Evolutionary conservation across 805 yeast genomes (phyloP).

Genomic region (Starmerella bombi): DNA sequence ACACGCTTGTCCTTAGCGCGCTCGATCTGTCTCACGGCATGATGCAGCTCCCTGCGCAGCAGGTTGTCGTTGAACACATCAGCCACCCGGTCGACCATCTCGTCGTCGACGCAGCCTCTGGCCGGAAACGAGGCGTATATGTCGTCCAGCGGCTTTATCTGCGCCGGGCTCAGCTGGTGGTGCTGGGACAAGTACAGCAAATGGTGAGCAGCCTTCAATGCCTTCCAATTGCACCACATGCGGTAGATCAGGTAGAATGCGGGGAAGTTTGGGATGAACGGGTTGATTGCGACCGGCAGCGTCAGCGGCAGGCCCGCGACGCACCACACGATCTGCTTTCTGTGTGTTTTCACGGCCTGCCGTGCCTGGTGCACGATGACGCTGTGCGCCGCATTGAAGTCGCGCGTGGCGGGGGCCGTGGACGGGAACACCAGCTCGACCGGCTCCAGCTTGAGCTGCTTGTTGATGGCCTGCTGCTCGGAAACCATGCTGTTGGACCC

Average conservation of each 20-base stretch:
- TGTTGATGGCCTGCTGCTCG: slow-evolving; percentile 12
- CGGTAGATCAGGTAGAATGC: slow-evolving; percentile 76
- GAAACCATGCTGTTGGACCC: slow-evolving; percentile 21
- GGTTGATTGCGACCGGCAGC: slow-evolving; percentile 65
- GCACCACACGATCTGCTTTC: slow-evolving; percentile 40
- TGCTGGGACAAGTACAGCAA: slow-evolving; percentile 41
- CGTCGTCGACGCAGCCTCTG: slow-evolving; percentile 1
- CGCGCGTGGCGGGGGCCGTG: slow-evolving; percentile 23
- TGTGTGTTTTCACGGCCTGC: slow-evolving; percentile 40
- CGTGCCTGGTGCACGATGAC: slow-evolving; percentile 33
- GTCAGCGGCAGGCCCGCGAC: slow-evolving; percentile 59
- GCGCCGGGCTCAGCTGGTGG: slow-evolving; percentile 29
- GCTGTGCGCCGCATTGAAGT: slow-evolving; percentile 22
- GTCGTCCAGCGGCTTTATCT: slow-evolving; percentile 10
- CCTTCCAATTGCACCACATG: slow-evolving; percentile 72
- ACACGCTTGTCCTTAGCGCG: no score
- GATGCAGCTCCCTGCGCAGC: slow-evolving; percentile 15
- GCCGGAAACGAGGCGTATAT: slow-evolving; percentile 3
- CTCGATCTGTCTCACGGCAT: slow-evolving; percentile 17
- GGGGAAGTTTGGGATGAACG: slow-evolving; percentile 84
- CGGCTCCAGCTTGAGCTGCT: slow-evolving; percentile 22
- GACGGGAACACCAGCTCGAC: slow-evolving; percentile 38
- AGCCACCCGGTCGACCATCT: slow-evolving; percentile 5
- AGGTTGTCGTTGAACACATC: slow-evolving; percentile 9
- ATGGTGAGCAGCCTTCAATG: slow-evolving; percentile 60